Evolutionary conservation across 768 basidiomycete species (phyloP), one percentile per base, ranked within the genome.

Genomic region (Myochromella boudieri): DNA sequence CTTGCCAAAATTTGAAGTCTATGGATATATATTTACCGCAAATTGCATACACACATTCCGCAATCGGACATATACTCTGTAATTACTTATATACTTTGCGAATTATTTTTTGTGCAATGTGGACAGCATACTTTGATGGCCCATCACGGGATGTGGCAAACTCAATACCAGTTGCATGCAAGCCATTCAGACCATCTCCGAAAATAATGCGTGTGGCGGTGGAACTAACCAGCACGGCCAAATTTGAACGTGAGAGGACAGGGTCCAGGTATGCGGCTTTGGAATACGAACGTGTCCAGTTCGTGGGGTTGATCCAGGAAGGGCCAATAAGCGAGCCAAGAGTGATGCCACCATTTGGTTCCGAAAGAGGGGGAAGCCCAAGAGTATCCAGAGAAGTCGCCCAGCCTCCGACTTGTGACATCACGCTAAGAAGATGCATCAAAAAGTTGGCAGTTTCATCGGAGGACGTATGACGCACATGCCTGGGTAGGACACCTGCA

Each of bases 201-300:
- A 80, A 78, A 20, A 77, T 52, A 28, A 82, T 64, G 21, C 75
- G 68, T 1, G 83, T 77, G 46, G 84, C 85, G 2, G 79, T 82
- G 18, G 76, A 70, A 42, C 78, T 76, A n/a, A 77, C 66, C 20
- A 87, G 69, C 51, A 88, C 76, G 56, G 80, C 75, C 29, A 87
- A 72, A 56, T 88, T 88, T 24, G 74, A 47, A 36, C 84, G 77
- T 14, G 80, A 74, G 0, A 82, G 79, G 3, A 82, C 69, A 3
- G 77, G 70, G 61, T 85, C 84, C 54, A 78, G 73, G 62, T 80
- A 80, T 7, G 70, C 76, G 1, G 76, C 68, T 48, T 78, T 72
- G 10, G 81, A 70, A 63, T 84, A 84, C 2, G 78, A 81, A 38
- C 81, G 75, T 15, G 78, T 81, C 68, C 76, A 77, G 62, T 81